These are phyloP conservation scores for Paspalum vaginatum DNA, from an alignment of 176 grass and related monocot species.

Conservation along the genomic window DNA sequence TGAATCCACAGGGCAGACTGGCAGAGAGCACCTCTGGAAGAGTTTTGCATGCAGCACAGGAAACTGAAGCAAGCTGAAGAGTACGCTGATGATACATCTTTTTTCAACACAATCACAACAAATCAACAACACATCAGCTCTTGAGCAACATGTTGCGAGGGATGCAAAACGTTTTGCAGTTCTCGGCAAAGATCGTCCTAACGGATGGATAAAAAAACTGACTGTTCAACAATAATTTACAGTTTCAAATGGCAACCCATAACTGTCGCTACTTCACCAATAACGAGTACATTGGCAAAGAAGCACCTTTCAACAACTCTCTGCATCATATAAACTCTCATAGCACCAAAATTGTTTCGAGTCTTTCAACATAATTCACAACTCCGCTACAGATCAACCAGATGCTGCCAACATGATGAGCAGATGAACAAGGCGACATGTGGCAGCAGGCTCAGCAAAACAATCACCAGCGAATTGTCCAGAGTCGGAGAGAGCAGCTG, in stretches of 20 bases:
- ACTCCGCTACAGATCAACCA: slow-evolving; percentile 28
- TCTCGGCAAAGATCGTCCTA: not conserved
- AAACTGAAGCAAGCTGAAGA: not conserved
- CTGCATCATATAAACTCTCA: not conserved
- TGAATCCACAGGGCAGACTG: no score
- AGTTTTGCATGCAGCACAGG: not conserved
- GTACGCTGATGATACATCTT: no score
- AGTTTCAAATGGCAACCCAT: slow-evolving; percentile 18
- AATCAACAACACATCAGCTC: no score
- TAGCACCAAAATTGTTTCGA: not conserved
- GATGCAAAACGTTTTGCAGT: no score
- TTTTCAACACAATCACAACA: not conserved
- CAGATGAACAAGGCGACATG: not conserved
- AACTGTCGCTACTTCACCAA: not conserved
- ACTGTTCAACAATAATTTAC: not conserved
- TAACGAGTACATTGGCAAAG: not conserved
- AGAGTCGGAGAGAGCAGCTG: not conserved
- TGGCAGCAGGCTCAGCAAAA: slow-evolving; percentile 14
- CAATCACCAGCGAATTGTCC: not conserved
- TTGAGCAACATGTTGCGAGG: no score
- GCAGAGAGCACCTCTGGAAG: no score
- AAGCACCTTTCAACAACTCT: not conserved
- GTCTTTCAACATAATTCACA: slow-evolving; percentile 30
- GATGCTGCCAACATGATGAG: not conserved
- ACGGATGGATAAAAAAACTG: no score